These are phyloP conservation scores for Opeltia flavorubescens DNA, from an alignment of 495 filamentous ascomycete species.

Conservation along the genomic window DNA sequence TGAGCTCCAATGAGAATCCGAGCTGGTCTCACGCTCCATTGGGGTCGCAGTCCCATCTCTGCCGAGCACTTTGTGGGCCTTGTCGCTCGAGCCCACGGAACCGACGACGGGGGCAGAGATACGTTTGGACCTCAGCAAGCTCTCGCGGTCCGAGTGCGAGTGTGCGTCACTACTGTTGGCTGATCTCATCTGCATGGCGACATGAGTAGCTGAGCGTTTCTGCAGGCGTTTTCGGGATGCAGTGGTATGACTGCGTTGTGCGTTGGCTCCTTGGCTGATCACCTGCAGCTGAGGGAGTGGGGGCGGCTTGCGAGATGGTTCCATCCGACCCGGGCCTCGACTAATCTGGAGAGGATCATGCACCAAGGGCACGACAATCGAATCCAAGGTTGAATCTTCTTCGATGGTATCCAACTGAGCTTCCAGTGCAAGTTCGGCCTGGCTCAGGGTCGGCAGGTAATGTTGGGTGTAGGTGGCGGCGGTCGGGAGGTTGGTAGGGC, in stretches of 20 bases:
- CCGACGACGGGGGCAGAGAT: conserved; percentile 9
- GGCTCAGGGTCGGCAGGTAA: conserved; percentile 13
- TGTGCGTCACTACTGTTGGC: conserved; percentile 1
- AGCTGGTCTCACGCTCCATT: conserved; percentile 14
- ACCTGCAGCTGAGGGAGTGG: conserved; percentile 9
- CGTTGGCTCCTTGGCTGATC: conserved; percentile 3
- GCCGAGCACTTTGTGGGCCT: conserved; percentile 15
- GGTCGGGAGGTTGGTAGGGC: conserved; percentile 7
- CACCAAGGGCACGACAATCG: conserved; percentile 1
- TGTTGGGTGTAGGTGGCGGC: conserved; percentile 3
- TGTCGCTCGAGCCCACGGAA: conserved; percentile 8
- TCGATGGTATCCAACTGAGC: conserved; percentile 18
- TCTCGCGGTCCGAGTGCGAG: conserved; percentile 2
- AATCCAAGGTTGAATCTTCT: conserved; percentile 14
- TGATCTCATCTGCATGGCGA: conserved; percentile 15
- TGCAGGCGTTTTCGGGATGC: conserved; percentile 8
- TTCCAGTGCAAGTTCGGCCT: conserved; percentile 19
- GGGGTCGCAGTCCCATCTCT: conserved; percentile 7
- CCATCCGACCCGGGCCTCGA: conserved; percentile 15
- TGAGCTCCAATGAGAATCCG: conserved; percentile 17
- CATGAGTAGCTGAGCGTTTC: conserved; percentile 14
- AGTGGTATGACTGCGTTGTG: conserved; percentile 3
- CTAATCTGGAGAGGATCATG: conserved; percentile 16
- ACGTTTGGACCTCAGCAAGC: conserved; percentile 5
- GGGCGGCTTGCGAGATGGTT: conserved; percentile 17